A percentile compares a stretch with the other conserved stretches of the same genome.
Evolutionary conservation across 352 stramenopile species (phyloP).

Genomic region (Pythium pyrilobum): DNA sequence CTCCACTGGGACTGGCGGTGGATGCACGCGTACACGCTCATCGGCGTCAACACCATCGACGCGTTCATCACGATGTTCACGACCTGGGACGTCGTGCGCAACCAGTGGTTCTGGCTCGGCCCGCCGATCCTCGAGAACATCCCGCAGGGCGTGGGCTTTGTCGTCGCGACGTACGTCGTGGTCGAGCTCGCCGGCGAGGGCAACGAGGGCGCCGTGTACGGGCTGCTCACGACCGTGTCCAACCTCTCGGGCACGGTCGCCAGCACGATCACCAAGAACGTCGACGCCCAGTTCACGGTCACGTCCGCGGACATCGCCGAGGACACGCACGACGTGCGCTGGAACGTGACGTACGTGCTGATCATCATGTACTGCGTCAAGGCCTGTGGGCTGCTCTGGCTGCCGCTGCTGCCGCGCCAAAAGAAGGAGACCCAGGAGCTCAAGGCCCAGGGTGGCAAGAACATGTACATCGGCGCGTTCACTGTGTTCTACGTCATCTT

Average conservation of each 20-base stretch:
- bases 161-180: conserved; percentile 6
- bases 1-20: conserved; percentile 10
- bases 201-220: conserved; percentile 36
- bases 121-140: conserved; percentile 9
- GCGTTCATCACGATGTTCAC: conserved; percentile 6
- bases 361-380: conserved; percentile 27
- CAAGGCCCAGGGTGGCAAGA: conserved; percentile 10
- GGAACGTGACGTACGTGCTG: conserved; percentile 28
- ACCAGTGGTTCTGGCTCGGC: conserved; percentile 10
- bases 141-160: conserved; percentile 3
- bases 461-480: conserved; percentile 16
- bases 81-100: conserved; percentile 6
- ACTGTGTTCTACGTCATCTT: conserved; percentile 23
- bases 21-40: conserved; percentile 10
- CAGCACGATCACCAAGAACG: conserved; percentile 26
- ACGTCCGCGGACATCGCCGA: conserved; percentile 22
- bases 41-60: conserved; percentile 2
- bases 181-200: conserved; percentile 31
- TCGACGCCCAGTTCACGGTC: conserved; percentile 24
- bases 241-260: conserved; percentile 35
- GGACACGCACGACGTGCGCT: conserved; percentile 24
- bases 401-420: conserved; percentile 27
- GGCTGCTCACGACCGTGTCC: conserved; percentile 31
- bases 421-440: conserved; percentile 15
- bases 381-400: conserved; percentile 13